phyloP scores from a whole-genome alignment of 768 basidiomycete genomes.

The Lactarius hengduanensis region DNA sequence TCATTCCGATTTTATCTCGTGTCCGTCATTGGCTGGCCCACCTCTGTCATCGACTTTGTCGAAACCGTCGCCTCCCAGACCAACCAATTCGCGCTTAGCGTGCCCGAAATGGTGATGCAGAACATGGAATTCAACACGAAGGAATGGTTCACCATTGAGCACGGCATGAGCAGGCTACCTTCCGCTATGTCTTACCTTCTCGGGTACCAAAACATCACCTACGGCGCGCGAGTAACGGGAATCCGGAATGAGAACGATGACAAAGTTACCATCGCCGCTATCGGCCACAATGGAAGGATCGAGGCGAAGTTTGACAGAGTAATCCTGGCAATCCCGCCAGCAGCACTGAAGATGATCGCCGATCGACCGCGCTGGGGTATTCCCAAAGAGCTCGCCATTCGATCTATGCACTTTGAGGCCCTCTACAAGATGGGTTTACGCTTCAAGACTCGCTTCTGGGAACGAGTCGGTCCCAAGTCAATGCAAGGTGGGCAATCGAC shows the following conservation, averaged over 20 bases:
- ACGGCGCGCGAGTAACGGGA: slow-evolving; percentile 9
- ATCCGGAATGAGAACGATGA: slow-evolving; percentile 10
- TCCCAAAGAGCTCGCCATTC: slow-evolving; percentile 30
- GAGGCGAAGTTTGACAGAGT: slow-evolving; percentile 29
- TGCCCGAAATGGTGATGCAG: slow-evolving; percentile 32
- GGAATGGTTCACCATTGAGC: slow-evolving; percentile 27
- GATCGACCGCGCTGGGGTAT: slow-evolving; percentile 29
- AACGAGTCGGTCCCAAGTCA: slow-evolving; percentile 10
- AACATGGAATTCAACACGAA: slow-evolving; percentile 30
- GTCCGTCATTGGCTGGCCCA: slow-evolving; percentile 21
- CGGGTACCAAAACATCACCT: slow-evolving; percentile 30
- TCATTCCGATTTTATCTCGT: slow-evolving; percentile 30
- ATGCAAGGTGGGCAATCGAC: slow-evolving; percentile 27
- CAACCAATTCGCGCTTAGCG: slow-evolving; percentile 32
- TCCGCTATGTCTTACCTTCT: slow-evolving; percentile 29
- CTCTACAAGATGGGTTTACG: slow-evolving; percentile 31
- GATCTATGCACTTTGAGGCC: slow-evolving; percentile 32
- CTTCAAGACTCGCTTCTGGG: slow-evolving; percentile 31
- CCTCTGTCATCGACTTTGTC: slow-evolving; percentile 29
- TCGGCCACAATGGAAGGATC: slow-evolving; percentile 6
- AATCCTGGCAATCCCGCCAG: slow-evolving; percentile 31
- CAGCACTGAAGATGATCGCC: slow-evolving; percentile 31
- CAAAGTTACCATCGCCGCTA: slow-evolving; percentile 16
- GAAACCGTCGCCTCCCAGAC: slow-evolving; percentile 32
- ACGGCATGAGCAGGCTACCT: slow-evolving; percentile 31